phyloP scores from a whole-genome alignment of 495 filamentous ascomycete species.

The Trichodelitschia bisporula region DNA sequence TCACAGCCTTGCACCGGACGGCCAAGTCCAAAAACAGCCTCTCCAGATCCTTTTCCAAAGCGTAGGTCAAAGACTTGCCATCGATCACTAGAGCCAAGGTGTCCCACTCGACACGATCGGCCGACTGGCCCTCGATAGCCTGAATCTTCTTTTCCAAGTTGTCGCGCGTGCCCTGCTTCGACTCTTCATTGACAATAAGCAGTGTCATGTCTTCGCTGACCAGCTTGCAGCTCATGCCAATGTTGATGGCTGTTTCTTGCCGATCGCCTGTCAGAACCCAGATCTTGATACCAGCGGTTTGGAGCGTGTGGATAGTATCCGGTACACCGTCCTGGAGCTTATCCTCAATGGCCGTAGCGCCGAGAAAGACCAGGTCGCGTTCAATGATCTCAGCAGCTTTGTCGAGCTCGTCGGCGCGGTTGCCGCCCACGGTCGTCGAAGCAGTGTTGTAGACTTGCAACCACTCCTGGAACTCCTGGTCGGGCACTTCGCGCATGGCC shows the following conservation, averaged over 20 bases:
- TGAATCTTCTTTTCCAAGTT: constrained; percentile 82
- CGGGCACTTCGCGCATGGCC: constrained; percentile 81
- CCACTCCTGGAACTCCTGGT: constrained; percentile 82
- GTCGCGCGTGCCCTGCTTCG: constrained; percentile 43
- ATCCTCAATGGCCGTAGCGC: constrained; percentile 95
- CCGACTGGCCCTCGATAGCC: constrained; percentile 54
- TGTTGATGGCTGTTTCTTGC: constrained; percentile 98
- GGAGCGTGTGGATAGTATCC: constrained; percentile 93
- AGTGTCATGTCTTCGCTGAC: constrained; percentile 98
- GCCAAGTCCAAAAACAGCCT: constrained; percentile 85
- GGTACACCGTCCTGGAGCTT: constrained; percentile 92
- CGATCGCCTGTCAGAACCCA: constrained; percentile 97
- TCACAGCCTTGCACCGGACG: constrained; percentile 89
- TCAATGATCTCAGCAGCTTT: constrained; percentile 95
- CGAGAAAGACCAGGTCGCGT: constrained; percentile 69
- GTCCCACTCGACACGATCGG: constrained; percentile 53
- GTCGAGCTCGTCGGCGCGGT: constrained; percentile 82
- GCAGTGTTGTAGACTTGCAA: constrained; percentile 68
- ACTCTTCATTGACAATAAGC: constrained; percentile 86
- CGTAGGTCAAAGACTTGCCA: constrained; percentile 82
- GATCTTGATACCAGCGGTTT: constrained; percentile 92
- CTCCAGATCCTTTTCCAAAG: constrained; percentile 82
- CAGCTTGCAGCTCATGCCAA: constrained; percentile 98
- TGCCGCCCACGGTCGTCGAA: constrained; percentile 72
- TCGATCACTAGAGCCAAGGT: constrained; percentile 90